phyloP scores from a whole-genome alignment of 2,329 filamentous ascomycete species.

The Neofusicoccum sp. region DNA sequence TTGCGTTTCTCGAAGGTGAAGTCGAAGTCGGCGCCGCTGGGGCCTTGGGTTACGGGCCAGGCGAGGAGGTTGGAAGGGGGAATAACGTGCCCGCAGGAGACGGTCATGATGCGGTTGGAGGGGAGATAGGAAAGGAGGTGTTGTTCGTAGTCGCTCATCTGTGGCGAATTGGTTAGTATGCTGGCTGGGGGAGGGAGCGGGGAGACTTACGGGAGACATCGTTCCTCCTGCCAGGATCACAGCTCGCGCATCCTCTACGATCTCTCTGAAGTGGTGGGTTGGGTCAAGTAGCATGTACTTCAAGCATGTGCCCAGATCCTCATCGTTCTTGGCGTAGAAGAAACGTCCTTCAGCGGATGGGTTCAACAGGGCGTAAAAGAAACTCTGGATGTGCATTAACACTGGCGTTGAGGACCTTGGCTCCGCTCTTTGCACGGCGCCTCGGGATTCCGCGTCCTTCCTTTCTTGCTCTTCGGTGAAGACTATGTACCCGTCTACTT shows the following conservation, averaged over 20 bases:
- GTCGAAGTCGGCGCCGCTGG: conserved; percentile 63
- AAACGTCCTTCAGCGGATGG: conserved; percentile 67
- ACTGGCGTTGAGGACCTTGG: conserved; percentile 45
- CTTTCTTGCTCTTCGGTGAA: conserved; percentile 53
- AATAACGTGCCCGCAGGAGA: conserved; percentile 94
- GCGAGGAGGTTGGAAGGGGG: conserved; percentile 78
- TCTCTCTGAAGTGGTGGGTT: conserved; percentile 83
- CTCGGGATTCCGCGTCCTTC: conserved; percentile 15
- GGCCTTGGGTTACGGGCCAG: conserved; percentile 60
- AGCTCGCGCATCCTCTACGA: conserved; percentile 79
- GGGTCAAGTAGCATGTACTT: conserved; percentile 90
- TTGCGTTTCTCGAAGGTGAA: conserved; percentile 82
- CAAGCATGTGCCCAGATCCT: conserved; percentile 43
- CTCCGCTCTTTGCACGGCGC: neutral
- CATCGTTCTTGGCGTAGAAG: conserved; percentile 52
- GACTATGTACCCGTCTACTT: conserved; percentile 84
- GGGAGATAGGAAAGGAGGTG: conserved; percentile 79
- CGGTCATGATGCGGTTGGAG: conserved; percentile 64
- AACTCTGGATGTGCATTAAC: conserved; percentile 62
- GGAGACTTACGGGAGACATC: conserved; percentile 76
- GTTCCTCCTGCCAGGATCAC: conserved; percentile 92
- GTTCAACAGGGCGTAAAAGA: conserved; percentile 82
- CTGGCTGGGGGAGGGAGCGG: neutral
- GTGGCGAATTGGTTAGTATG: neutral
- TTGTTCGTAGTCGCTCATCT: conserved; percentile 81